Evolutionary conservation across 495 filamentous ascomycete genomes (phyloP).

Genomic region (Penicillium simplicissimum): DNA sequence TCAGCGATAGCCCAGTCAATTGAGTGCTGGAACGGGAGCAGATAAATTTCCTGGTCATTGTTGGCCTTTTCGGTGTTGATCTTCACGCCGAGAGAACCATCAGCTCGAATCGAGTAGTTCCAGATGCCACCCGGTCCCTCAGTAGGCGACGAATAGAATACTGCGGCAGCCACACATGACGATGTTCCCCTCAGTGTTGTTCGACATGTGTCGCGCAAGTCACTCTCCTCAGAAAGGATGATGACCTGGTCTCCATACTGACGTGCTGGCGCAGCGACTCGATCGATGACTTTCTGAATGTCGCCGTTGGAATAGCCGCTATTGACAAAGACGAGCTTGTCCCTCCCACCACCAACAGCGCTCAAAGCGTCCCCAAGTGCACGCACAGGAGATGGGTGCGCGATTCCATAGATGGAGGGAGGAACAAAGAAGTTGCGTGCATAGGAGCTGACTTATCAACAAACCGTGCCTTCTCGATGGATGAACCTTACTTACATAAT

Average conservation of each 20-base stretch:
- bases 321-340: conserved; percentile 79
- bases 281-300: conserved; percentile 69
- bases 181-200: conserved; percentile 70
- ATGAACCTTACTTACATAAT: conserved; percentile 47
- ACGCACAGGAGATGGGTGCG: conserved; percentile 53
- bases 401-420: conserved; percentile 68
- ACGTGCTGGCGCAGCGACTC: conserved; percentile 52
- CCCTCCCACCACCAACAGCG: conserved; percentile 48
- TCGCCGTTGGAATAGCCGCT: conserved; percentile 68
- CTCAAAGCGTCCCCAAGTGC: conserved; percentile 60
- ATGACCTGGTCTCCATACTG: conserved; percentile 56
- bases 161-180: conserved; percentile 70
- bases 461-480: background rate
- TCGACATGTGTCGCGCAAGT: conserved; percentile 61
- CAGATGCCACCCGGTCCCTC: conserved; percentile 67
- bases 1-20: conserved; percentile 70
- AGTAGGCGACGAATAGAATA: conserved; percentile 69
- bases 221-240: conserved; percentile 50
- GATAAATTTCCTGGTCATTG: conserved; percentile 72
- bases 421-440: conserved; percentile 69
- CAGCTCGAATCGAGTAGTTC: conserved; percentile 82
- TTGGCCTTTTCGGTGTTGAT: conserved; percentile 57
- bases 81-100: conserved; percentile 60
- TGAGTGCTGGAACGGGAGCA: conserved; percentile 74
- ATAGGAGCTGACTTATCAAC: conserved; percentile 40